Evolutionary conservation across 2,329 filamentous ascomycete genomes (phyloP).

Genomic region (Aspergillus pseudoterreus): DNA sequence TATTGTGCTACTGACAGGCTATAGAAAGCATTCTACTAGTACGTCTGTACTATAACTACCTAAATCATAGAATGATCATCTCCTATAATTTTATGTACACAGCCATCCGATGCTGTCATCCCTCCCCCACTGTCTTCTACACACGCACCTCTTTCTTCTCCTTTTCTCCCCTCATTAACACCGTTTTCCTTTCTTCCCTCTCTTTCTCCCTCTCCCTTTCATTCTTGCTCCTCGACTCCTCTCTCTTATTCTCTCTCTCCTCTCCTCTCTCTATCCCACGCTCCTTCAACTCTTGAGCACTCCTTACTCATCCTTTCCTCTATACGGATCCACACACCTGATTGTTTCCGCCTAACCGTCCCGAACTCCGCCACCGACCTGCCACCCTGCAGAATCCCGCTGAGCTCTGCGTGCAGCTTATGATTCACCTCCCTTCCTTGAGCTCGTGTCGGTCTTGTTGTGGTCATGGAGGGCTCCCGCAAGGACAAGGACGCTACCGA

Average conservation of each 20-base stretch:
- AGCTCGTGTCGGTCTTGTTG: slow-evolving; percentile 22
- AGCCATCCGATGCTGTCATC: slow-evolving; percentile 8
- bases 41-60: too few relatives aligned
- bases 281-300: neutral
- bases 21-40: too few relatives aligned
- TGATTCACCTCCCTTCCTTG: slow-evolving; percentile 22
- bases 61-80: too few relatives aligned
- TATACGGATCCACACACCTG: neutral
- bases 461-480: slow-evolving; percentile 35
- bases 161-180: slow-evolving; percentile 4
- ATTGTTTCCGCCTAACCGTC: neutral
- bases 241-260: neutral
- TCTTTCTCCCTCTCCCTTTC: neutral
- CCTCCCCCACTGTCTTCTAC: slow-evolving; percentile 21
- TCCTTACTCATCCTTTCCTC: slow-evolving; percentile 7
- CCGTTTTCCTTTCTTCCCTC: slow-evolving; percentile 1
- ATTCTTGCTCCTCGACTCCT: neutral
- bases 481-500: slow-evolving; percentile 33
- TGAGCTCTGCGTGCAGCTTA: slow-evolving; percentile 16
- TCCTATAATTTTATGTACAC: too few relatives aligned
- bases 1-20: too few relatives aligned
- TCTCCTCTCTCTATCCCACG: neutral
- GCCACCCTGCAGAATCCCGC: neutral
- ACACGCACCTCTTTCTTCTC: slow-evolving; percentile 19
- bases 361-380: neutral